Evolutionary conservation across 2,329 filamentous ascomycete genomes (phyloP), one percentile per base, ranked within the genome.

Genomic region (Paradendryphiella salina): DNA sequence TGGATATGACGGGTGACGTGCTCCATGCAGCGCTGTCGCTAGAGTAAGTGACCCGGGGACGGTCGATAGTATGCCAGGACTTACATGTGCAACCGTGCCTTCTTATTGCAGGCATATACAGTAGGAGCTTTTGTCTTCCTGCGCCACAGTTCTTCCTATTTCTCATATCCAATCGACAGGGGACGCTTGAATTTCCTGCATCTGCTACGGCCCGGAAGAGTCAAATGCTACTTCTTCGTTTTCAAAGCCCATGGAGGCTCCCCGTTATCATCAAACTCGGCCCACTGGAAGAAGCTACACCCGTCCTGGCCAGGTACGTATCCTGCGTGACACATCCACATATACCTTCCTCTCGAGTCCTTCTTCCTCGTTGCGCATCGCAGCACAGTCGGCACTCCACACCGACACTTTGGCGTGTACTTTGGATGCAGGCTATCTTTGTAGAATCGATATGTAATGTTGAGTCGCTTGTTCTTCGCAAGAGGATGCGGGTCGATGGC

Each of bases 401-500:
- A 97, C 28, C 79, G 80, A 69, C 94, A 99, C 47, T 79, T 83
- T 0, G 92, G 92, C 0, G 89, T 96, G 62, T 82, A 80, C 1
- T 79, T 82, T 0, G 94, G 93, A 67, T 94, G 88, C 56, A 96
- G 80, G 36, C 80, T 85, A 13, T 84, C 78, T 38, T 88, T 86
- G 73, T 96, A 97, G 74, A 89, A 86, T 5, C 94, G 85, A 73
- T 96, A 99, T 0, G 94, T 99, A 69, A 99, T 83, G 68, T 97
- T 97, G 63, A 99, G 92, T 33, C 94, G 82, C 57, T 84, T 86
- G 61, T 85, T 91, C 0, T 87, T 87, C 0, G 92, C 82, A 1
- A 96, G 70, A 0, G 92, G 90, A 70, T 99, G 94, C 1, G 90
- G 90, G 54, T 91, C 87, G 51, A 97, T 88, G 3, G 86, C 84